phyloP scores from a whole-genome alignment of 2,329 filamentous ascomycete genomes.

The Sporothrix inflata region DNA sequence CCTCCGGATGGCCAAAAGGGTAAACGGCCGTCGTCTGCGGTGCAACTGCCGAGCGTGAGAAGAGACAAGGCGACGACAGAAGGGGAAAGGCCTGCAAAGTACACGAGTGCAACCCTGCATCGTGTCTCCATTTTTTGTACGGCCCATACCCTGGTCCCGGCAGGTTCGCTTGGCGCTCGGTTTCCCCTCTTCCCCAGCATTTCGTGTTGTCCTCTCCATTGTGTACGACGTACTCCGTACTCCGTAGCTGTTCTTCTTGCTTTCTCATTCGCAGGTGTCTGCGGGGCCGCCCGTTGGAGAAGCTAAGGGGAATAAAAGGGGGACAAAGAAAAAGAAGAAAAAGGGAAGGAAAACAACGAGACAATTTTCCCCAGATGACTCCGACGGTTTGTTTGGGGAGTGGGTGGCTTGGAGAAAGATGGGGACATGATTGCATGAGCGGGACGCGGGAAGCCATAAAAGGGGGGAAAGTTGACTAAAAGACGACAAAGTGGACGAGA shows the following conservation, averaged over 20 bases:
- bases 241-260: neutral
- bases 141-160: neutral
- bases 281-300: neutral
- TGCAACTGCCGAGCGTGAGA: conserved; percentile 12
- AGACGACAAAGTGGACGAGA: neutral
- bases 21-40: neutral
- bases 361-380: too few relatives aligned
- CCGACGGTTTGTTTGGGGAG: too few relatives aligned
- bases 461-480: neutral
- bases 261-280: neutral
- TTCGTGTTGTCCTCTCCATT: neutral
- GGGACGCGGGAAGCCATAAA: neutral
- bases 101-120: neutral
- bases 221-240: too few relatives aligned
- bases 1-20: neutral
- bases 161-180: neutral
- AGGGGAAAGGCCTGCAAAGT: neutral
- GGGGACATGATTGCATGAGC: neutral
- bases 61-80: neutral
- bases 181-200: conserved; percentile 1
- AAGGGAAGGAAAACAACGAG: neutral
- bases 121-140: neutral
- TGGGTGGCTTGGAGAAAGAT: neutral
- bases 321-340: too few relatives aligned
- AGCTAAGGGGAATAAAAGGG: neutral